A percentile compares a stretch with the other conserved stretches of the same genome.
Conservation (phyloP, 306 rosid genomes). For the Vigna nakashimae region DNA sequence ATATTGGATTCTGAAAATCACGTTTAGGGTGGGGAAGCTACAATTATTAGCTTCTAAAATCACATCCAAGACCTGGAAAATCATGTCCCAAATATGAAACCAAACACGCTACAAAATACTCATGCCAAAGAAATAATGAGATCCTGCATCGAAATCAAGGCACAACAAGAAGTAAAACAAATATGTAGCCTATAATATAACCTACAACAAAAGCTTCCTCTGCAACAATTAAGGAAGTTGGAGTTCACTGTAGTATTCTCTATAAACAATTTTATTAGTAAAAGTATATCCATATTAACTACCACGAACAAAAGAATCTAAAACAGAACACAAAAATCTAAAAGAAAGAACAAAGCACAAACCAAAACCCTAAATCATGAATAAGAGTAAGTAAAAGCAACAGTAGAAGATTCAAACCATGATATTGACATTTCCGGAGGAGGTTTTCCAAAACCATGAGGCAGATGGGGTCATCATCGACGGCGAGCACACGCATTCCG, state of each 20-base stretch:
- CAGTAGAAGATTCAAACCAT: constrained; percentile 58
- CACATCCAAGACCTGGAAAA: too few relatives aligned
- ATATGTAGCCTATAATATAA: neutral
- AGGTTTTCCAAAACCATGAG: constrained; percentile 76
- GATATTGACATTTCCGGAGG: constrained; percentile 90
- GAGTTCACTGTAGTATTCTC: neutral
- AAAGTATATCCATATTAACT: neutral
- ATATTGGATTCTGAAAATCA: too few relatives aligned
- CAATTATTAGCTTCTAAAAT: neutral
- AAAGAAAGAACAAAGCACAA: constrained; percentile 7
- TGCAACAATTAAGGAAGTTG: neutral
- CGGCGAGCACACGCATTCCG: constrained; percentile 99
- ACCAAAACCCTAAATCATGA: constrained; percentile 39
- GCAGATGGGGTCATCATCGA: constrained; percentile 91
- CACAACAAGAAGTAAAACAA: constrained; percentile 1
- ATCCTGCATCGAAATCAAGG: constrained; percentile 36
- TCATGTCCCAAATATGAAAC: neutral
- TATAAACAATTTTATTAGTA: neutral
- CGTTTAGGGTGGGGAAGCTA: too few relatives aligned
- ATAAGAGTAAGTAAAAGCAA: neutral
- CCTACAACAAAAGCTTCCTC: neutral
- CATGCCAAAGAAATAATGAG: constrained; percentile 1
- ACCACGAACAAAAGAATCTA: neutral
- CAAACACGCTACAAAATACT: neutral
- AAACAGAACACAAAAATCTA: constrained; percentile 22